Evolutionary conservation across 371 early-diverging fungal genomes (phyloP), one percentile per base, ranked within the genome.

Genomic region (Circinella minor): DNA sequence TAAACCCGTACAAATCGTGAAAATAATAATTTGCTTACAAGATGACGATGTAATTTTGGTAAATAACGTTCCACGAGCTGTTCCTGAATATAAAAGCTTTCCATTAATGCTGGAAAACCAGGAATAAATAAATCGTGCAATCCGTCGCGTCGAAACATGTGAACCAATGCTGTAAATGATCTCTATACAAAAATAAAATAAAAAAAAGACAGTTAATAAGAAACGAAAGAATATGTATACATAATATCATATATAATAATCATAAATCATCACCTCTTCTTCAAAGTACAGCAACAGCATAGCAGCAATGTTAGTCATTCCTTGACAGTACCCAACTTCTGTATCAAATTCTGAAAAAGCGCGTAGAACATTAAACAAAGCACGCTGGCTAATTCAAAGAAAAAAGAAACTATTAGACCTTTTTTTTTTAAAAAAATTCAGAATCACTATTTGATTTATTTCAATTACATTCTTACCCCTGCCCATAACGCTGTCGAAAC

Each of bases 261-360:
- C 14, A 0, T 48, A 4, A 1, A 43, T 43, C 43, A 27, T 47
- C 72, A 87, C 94, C 86, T 96, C 98, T 70, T 96, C 96, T 61
- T 95, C 93, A 88, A 93, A 96, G 77, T 95, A 94, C 74, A 95
- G 84, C 66, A 98, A 79, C 78, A 98, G 76, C 11, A 94, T 92
- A 1, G 95, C 96, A 0, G 88, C 95, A n/a, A 98, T 85, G 71
- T 94, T 96, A 7, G 96, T 88, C 83, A 98, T 91, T 9, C 97
- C 98, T 84, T 98, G 98, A 74, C 98, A 98, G 76, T 98, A 94
- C 6, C 98, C 98, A 27, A 97, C 93, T 66, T 93, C 93, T 18
- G 82, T 67, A 78, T 98, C 97, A 65, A 91, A 95, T 67, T 90
- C 80, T 14, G 95, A 88, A 77, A 95, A 97, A 7, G 96, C 95